Evolutionary conservation across 768 basidiomycete species (phyloP), one percentile per base, ranked within the genome.

Genomic region (Boletales sp.): DNA sequence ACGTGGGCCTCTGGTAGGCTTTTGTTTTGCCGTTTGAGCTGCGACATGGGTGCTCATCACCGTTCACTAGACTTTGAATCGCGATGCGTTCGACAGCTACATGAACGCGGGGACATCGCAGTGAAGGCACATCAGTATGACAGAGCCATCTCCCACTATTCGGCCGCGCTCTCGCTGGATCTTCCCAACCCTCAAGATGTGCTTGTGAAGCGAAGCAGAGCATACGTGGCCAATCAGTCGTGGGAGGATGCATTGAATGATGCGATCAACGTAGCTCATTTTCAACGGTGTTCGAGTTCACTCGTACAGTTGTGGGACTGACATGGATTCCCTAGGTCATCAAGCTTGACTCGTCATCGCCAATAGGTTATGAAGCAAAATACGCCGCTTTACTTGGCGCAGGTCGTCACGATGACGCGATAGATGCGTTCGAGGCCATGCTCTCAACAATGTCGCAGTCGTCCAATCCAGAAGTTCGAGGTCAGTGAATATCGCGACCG

Each of bases 311-410:
- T n/a, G 21, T 25, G 21, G 21, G n/a, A 5, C 38, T 10, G 7
- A 28, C 25, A 6, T 8, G 8, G 5, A 28, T 11, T 25, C 8
- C 21, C 37, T 8, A 57, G 56, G 56, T 19, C 3, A 53, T 58
- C 25, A 33, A 41, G 9, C 46, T 46, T 7, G 49, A 57, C 31
- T 21, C 51, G 4, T 51, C 34, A 10, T 57, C 41, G 14, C 44
- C 44, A 4, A 41, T 34, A 31, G 57, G 51, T 7, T 57, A 57
- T 17, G 49, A 49, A n/a, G 30, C 44, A 21, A 57, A 44, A 31
- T 41, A 49, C n/a, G 49, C 42, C 2, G 56, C 57, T 11, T 33
- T 55, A 8, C 40, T 36, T 32, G 37, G 46, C 10, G 42, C 19
- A 1, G 45, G 45, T 25, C 4, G 30, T 5, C 38, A 55, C 21